A percentile compares a stretch with the other conserved stretches of the same genome.
These are phyloP conservation scores for Pseudogymnoascus verrucosus DNA, from an alignment of 2,329 filamentous ascomycete species.

Conservation along the genomic window DNA sequence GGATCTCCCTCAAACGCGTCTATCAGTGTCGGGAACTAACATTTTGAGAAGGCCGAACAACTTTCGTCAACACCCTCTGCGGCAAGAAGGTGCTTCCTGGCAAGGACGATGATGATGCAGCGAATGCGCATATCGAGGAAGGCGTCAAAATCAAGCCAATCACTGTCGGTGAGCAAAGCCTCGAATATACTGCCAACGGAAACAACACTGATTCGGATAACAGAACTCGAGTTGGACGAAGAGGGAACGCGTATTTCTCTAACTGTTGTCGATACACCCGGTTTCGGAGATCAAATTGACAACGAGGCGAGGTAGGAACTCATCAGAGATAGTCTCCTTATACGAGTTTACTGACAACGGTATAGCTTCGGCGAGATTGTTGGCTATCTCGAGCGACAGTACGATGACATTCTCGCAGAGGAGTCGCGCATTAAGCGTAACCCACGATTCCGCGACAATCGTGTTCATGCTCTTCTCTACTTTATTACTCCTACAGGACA, in stretches of 20 bases:
- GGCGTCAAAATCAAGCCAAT: constrained; percentile 98
- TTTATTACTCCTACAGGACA: constrained; percentile 98
- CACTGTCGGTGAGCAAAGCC: constrained; percentile 70
- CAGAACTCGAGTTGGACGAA: constrained; percentile 92
- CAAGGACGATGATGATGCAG: constrained; percentile 89
- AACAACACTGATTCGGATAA: constrained; percentile 27
- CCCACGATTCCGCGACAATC: constrained; percentile 97
- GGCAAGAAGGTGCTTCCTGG: constrained; percentile 83
- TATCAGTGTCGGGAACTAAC: constrained; percentile 12
- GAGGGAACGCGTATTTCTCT: constrained; percentile 96
- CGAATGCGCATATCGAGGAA: constrained; percentile 84
- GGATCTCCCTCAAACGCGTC: constrained; percentile 10
- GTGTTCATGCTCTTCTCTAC: constrained; percentile 96
- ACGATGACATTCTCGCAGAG: constrained; percentile 97
- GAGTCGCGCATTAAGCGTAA: constrained; percentile 99
- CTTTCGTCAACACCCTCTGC: constrained; percentile 99
- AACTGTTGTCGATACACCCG: constrained; percentile 96
- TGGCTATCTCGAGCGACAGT: constrained; percentile 96
- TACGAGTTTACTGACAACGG: constrained; percentile 24
- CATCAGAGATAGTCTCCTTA: constrained; percentile 5
- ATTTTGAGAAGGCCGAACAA: constrained; percentile 68
- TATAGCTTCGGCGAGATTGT: constrained; percentile 91
- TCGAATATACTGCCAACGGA: neutral
- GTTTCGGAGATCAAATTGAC: constrained; percentile 98
- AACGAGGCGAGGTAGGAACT: constrained; percentile 81